A percentile compares a stretch with the other conserved stretches of the same genome.
phyloP scores from a whole-genome alignment of 2,329 filamentous ascomycete genomes.

The Mycosphaerella sp. region DNA sequence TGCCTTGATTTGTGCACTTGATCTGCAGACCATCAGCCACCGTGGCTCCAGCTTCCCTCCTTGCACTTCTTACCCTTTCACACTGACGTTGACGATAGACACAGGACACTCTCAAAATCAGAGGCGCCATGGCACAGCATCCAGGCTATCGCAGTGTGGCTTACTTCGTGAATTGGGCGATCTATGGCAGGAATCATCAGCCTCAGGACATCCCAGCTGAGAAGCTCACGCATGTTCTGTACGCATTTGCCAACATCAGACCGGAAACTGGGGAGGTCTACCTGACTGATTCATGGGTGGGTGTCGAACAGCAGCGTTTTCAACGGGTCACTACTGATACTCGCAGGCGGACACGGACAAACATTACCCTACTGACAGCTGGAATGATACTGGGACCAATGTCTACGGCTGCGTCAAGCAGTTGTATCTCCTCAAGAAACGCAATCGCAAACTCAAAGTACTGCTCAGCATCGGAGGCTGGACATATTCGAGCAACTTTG shows the following conservation, averaged over 20 bases:
- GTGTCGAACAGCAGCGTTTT: not conserved
- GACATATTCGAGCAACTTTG: slow-evolving; percentile 74
- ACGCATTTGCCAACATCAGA: slow-evolving; percentile 82
- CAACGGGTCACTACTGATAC: not conserved
- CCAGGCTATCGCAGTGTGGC: slow-evolving; percentile 30
- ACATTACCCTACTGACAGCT: slow-evolving; percentile 62
- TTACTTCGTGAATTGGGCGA: slow-evolving; percentile 35
- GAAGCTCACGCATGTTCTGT: slow-evolving; percentile 82
- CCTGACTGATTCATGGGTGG: slow-evolving; percentile 57
- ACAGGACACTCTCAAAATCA: not conserved
- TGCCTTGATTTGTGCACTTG: not conserved
- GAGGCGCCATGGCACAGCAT: slow-evolving; percentile 18
- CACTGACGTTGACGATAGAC: not conserved
- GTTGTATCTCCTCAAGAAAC: slow-evolving; percentile 67
- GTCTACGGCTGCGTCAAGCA: slow-evolving; percentile 74
- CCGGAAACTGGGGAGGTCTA: slow-evolving; percentile 73
- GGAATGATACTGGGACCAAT: slow-evolving; percentile 60
- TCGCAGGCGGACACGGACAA: slow-evolving; percentile 57
- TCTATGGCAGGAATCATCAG: slow-evolving; percentile 57
- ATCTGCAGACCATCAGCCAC: not conserved
- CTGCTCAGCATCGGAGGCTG: slow-evolving; percentile 80
- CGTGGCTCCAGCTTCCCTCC: not conserved
- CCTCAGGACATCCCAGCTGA: slow-evolving; percentile 76
- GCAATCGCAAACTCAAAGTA: slow-evolving; percentile 68
- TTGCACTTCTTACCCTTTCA: not conserved